phyloP scores from a whole-genome alignment of 176 grass and related monocot genomes.

The Carex cristatella region DNA sequence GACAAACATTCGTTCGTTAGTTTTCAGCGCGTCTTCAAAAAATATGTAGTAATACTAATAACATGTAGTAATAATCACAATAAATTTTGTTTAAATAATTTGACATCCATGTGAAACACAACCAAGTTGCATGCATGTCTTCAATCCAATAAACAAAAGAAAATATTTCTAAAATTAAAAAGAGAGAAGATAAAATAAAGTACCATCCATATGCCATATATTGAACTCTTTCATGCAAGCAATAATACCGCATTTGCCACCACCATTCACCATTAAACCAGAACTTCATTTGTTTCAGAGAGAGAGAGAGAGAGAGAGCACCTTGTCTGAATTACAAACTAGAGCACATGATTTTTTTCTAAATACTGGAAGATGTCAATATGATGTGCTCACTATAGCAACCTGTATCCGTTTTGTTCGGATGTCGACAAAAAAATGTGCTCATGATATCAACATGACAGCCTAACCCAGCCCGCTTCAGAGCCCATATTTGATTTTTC shows the following conservation, averaged over 20 bases:
- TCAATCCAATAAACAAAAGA: not conserved
- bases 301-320: not conserved
- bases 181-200: not conserved
- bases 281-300: not conserved
- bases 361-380: slow-evolving; percentile 20
- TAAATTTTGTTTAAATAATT: too few species aligned
- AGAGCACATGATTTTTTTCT: not conserved
- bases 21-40: too few species aligned
- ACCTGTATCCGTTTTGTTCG: not conserved
- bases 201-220: not conserved
- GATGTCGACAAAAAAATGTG: not conserved
- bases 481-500: not conserved
- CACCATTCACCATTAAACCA: not conserved
- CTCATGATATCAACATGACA: not conserved
- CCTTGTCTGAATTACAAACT: not conserved
- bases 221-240: not conserved
- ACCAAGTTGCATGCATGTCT: not conserved
- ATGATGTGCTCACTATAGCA: slow-evolving; percentile 15
- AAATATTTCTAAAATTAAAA: not conserved
- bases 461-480: not conserved
- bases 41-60: too few species aligned
- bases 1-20: too few species aligned
- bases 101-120: not conserved
- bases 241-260: not conserved
- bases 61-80: too few species aligned